Conservation (phyloP, 129 eudicot genomes). For the Saposhnikovia divaricata region DNA sequence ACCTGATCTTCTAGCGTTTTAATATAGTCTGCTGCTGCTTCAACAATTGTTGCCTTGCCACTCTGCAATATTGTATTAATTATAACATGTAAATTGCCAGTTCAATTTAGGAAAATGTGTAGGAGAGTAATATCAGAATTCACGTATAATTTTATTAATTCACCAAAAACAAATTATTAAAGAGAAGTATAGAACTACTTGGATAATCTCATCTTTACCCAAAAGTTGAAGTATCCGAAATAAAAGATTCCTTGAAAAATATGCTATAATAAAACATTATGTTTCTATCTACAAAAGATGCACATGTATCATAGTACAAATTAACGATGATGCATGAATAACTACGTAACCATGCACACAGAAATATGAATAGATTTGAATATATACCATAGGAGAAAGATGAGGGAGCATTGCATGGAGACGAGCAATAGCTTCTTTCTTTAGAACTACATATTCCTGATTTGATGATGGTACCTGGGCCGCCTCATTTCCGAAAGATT, state of each 20-base stretch:
- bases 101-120: too few relatives aligned
- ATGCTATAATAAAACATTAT: neutral
- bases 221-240: neutral
- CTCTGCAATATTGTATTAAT: neutral
- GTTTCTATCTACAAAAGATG: neutral
- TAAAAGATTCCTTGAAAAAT: neutral
- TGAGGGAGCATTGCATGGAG: slow-evolving; percentile 3
- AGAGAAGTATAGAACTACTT: neutral
- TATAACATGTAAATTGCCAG: too few relatives aligned
- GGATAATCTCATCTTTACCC: neutral
- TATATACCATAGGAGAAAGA: neutral
- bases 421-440: neutral
- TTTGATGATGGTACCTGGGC: neutral
- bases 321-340: neutral
- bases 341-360: neutral
- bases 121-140: too few relatives aligned
- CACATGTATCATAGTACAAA: neutral
- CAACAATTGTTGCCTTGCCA: neutral
- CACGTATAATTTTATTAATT: neutral
- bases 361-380: neutral
- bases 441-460: neutral
- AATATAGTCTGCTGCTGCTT: neutral
- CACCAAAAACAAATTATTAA: neutral
- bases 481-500: neutral
- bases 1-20: neutral